Conservation (phyloP, 2,329 filamentous ascomycete species). For the Arthroderma sp. region DNA sequence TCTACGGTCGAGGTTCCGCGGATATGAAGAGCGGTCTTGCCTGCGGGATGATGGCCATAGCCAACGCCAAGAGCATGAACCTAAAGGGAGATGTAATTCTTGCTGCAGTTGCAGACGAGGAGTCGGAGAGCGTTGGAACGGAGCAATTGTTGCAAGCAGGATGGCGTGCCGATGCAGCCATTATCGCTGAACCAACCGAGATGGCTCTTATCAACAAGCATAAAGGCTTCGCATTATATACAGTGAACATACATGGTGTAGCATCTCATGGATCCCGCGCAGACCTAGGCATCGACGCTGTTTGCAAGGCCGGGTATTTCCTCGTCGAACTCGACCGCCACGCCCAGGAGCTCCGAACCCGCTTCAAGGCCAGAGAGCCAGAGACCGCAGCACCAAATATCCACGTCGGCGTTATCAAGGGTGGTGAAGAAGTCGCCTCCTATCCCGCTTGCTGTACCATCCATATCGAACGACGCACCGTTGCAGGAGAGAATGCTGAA, state of each 20-base stretch:
- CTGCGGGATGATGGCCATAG: conserved; percentile 32
- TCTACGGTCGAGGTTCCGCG: conserved; percentile 16
- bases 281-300: conserved; percentile 37
- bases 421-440: conserved; percentile 40
- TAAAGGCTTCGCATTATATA: conserved; percentile 36
- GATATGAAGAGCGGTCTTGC: conserved; percentile 44
- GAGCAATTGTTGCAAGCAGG: conserved; percentile 38
- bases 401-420: conserved; percentile 37
- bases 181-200: conserved; percentile 38
- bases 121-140: conserved; percentile 38
- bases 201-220: conserved; percentile 33
- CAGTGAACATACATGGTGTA: conserved; percentile 22
- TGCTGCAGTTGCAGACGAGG: conserved; percentile 42
- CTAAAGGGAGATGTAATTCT: conserved; percentile 40
- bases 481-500: conserved; percentile 13
- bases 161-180: conserved; percentile 41
- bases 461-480: conserved; percentile 37
- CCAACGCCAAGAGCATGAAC: conserved; percentile 23
- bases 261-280: conserved; percentile 26
- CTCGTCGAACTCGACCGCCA: conserved; percentile 14
- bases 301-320: conserved; percentile 36
- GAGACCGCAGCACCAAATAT: conserved; percentile 26
- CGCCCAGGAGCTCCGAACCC: conserved; percentile 27
- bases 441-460: conserved; percentile 39
- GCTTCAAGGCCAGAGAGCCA: conserved; percentile 25